phyloP scores from a whole-genome alignment of 1,284 basidiomycete species.

The Ustilago nuda region DNA sequence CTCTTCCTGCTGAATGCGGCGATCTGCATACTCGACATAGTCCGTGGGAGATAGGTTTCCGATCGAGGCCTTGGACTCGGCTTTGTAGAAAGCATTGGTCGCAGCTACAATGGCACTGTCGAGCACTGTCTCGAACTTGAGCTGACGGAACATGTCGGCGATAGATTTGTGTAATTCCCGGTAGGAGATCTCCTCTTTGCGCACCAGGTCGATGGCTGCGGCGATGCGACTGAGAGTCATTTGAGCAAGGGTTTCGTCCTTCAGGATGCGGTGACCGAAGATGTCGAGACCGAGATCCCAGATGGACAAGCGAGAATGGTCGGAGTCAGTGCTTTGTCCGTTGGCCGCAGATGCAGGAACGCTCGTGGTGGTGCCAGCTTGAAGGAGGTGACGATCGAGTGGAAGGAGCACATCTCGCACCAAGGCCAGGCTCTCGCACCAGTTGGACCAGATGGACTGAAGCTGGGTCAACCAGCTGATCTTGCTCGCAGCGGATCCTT shows the following conservation, averaged over 20 bases:
- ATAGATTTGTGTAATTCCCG: constrained; percentile 40
- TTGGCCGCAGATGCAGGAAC: not conserved
- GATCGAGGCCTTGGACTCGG: constrained; percentile 35
- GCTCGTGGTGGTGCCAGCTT: not conserved
- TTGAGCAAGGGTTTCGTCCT: constrained; percentile 34
- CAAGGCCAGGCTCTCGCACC: constrained; percentile 46
- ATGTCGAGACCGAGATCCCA: constrained; percentile 56
- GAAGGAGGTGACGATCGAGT: constrained; percentile 30
- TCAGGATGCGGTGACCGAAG: constrained; percentile 51
- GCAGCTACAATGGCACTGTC: constrained; percentile 41
- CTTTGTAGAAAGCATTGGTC: constrained; percentile 45
- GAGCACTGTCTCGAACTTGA: constrained; percentile 41
- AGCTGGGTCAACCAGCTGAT: constrained; percentile 50
- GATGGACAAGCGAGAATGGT: constrained; percentile 20
- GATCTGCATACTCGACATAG: constrained; percentile 50
- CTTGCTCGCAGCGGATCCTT: constrained; percentile 20
- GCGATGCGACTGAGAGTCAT: constrained; percentile 34
- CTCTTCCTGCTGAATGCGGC: constrained; percentile 46
- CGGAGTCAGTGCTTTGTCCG: not conserved
- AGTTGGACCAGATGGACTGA: constrained; percentile 48
- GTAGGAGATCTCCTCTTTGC: constrained; percentile 29
- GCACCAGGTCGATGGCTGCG: constrained; percentile 42
- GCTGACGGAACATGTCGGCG: constrained; percentile 51
- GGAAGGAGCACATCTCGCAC: constrained; percentile 43
- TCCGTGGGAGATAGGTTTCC: constrained; percentile 18